phyloP scores from a whole-genome alignment of 306 rosid species.

The Clitoria ternatea region DNA sequence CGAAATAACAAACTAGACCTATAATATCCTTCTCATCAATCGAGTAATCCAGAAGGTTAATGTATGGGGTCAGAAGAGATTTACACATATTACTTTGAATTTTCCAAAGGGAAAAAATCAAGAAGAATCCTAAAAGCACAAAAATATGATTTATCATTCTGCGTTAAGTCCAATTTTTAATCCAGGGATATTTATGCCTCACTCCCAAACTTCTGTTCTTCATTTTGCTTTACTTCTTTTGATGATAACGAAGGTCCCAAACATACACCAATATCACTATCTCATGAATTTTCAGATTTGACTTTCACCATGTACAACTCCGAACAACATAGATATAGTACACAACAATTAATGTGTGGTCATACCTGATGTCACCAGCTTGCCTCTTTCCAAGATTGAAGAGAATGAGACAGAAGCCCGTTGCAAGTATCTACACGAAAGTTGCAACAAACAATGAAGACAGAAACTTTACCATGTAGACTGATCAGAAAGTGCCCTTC shows the following conservation, averaged over 20 bases:
- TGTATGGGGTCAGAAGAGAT: background rate
- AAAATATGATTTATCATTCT: no score
- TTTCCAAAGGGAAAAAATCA: background rate
- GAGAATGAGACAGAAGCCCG: slow-evolving; percentile 80
- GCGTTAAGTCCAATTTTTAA: background rate
- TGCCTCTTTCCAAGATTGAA: slow-evolving; percentile 79
- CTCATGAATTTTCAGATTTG: slow-evolving; percentile 17
- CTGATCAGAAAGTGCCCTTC: background rate
- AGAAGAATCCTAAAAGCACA: background rate
- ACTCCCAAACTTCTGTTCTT: background rate
- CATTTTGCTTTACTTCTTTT: slow-evolving; percentile 14
- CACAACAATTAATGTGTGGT: slow-evolving; percentile 1
- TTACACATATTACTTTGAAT: background rate
- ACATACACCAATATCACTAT: background rate
- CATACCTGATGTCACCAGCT: slow-evolving; percentile 91
- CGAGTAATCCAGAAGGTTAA: background rate
- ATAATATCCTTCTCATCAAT: background rate
- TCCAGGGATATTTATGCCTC: slow-evolving; percentile 11
- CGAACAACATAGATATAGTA: background rate
- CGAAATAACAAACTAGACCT: background rate
- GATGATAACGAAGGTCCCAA: background rate
- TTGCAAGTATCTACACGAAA: slow-evolving; percentile 64
- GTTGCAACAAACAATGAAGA: slow-evolving; percentile 8
- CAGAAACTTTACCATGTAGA: background rate
- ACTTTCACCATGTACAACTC: slow-evolving; percentile 1